Evolutionary conservation across 352 stramenopile species (phyloP), one percentile per base, ranked within the genome.

Genomic region (Pythium periplocum): DNA sequence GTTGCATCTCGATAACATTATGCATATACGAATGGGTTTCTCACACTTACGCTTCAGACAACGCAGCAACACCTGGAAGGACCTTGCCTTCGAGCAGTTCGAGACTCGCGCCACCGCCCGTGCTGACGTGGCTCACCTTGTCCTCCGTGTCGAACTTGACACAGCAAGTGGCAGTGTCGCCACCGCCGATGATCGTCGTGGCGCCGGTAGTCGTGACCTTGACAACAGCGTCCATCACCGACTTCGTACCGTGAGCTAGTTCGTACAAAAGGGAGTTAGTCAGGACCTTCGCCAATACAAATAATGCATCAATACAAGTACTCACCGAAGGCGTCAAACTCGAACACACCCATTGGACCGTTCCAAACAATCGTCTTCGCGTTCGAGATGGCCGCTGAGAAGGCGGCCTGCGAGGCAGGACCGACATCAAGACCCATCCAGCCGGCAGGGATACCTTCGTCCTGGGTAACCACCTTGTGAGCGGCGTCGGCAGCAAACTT

Each of bases 311-410:
- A 42, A 12, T 12, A 42, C 38, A 42, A 36, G 62, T 0, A 71
- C 62, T 54, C 88, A 73, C 83, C 78, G 62, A 99, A 99, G 17
- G 87, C 87, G 53, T 99, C 91, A 57, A 99, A 98, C 80, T 99
- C 97, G 73, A 99, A 99, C 45, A 99, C 97, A 55, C 98, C 98
- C 94, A 99, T 99, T 32, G 98, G 97, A 51, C 98, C 98, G 82
- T 99, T 99, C 97, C 98, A 99, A 53, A 99, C 95, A 52, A 99
- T 68, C 35, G 96, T 99, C 72, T 98, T 98, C 61, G 89, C 86
- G 48, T 78, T 73, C 8, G 69, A 46, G 33, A 98, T 68, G 47
- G 84, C 89, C 0, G 76, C 62, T 30, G 73, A 70, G 57, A 98
- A 98, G 9, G 60, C 64, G 46, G 93, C 73, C 53, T 81, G 80